Conservation (phyloP, 1,139 yeast species). For the Hyphopichia khmerensis region DNA sequence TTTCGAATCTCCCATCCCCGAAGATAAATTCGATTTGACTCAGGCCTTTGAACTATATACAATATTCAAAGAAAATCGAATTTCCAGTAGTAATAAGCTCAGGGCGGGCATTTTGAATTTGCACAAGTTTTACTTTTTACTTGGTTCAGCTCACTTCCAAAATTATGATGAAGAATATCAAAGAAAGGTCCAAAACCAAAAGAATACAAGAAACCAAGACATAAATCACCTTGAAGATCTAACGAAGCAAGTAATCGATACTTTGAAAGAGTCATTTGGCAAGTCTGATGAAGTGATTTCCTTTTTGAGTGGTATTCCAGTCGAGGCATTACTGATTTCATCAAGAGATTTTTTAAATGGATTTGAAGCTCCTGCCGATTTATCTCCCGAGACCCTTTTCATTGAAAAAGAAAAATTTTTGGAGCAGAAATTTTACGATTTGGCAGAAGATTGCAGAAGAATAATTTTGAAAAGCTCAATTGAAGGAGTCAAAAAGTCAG, state of each 20-base stretch:
- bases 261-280: background rate
- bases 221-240: background rate
- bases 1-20: background rate
- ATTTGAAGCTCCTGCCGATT: conserved; percentile 6
- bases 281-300: conserved; percentile 25
- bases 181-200: conserved; percentile 16
- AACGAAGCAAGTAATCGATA: background rate
- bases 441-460: conserved; percentile 64
- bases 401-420: conserved; percentile 12
- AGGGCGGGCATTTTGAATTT: conserved; percentile 57
- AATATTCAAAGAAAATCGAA: conserved; percentile 21
- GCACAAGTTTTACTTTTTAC: conserved; percentile 74
- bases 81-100: conserved; percentile 26
- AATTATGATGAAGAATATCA: conserved; percentile 46
- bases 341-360: conserved; percentile 9
- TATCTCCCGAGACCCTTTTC: conserved; percentile 5
- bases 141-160: conserved; percentile 81
- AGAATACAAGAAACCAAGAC: background rate
- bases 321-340: conserved; percentile 10
- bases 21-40: conserved; percentile 11
- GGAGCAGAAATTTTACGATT: conserved; percentile 48
- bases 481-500: conserved; percentile 27
- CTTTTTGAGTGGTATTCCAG: conserved; percentile 19
- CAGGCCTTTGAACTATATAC: conserved; percentile 14
- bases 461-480: conserved; percentile 50